Evolutionary conservation across 176 grass and related monocot genomes (phyloP).

Genomic region (Oryza nivara): DNA sequence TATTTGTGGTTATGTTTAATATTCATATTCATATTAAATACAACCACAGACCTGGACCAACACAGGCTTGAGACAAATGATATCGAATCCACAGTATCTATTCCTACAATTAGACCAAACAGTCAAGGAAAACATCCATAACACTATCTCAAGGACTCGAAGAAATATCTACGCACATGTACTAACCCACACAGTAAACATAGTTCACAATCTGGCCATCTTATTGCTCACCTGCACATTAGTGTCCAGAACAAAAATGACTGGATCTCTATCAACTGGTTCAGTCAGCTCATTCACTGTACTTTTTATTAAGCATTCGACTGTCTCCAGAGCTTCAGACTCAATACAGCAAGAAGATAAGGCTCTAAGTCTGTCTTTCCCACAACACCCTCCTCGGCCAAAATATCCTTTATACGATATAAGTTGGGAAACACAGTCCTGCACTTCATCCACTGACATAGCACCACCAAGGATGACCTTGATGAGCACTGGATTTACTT

Average conservation of each 20-base stretch:
- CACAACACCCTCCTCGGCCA: constrained; percentile 73
- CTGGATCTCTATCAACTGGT: constrained; percentile 57
- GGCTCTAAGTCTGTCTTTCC: constrained; percentile 63
- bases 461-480: constrained; percentile 70
- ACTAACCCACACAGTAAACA: background rate
- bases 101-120: background rate
- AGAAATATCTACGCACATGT: background rate
- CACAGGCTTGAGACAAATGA: constrained; percentile 6
- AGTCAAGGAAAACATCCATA: constrained; percentile 16
- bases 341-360: constrained; percentile 54
- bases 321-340: constrained; percentile 30
- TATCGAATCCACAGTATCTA: background rate
- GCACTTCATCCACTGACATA: constrained; percentile 58
- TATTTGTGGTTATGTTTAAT: too few relatives aligned
- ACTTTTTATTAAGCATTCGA: constrained; percentile 47
- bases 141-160: background rate
- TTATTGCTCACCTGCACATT: constrained; percentile 69
- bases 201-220: background rate
- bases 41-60: background rate
- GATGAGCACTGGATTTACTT: constrained; percentile 55
- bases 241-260: constrained; percentile 84
- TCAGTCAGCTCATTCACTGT: constrained; percentile 32
- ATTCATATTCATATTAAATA: too few relatives aligned
- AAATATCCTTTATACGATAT: constrained; percentile 75
- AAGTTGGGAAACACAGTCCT: constrained; percentile 69